Base-by-base conservation (phyloP, 768 basidiomycete species). In the Mycena belliarum region DNA sequence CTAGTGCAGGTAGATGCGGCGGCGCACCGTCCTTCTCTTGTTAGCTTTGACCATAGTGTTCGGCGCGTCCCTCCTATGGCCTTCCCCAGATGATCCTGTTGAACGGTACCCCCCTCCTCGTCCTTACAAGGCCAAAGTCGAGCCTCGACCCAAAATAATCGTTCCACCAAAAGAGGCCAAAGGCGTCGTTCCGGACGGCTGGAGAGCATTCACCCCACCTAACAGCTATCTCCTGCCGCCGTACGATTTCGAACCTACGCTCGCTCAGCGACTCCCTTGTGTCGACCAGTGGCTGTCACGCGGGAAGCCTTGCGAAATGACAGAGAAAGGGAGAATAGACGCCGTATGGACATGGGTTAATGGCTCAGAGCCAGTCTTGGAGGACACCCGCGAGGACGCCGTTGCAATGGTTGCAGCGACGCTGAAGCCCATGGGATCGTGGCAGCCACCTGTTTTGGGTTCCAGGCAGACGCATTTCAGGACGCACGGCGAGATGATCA, bases 271-370 rank as follows among this genome's bases (percentile, higher is more conserved):
- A 10, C 55, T 63, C 4, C 51, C 62, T 4, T 63, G 62, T 41
- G 25, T 57, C 7, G 62, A 63, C 25, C 41, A 56, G 21, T 63
- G 62, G 62, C 41, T 63, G 33, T 26, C 58, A 28, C 50, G 35
- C n/a, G 58, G 58, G 2, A 28, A 45, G 38, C 26, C 48, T 3
- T 63, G 62, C 33, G 42, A 42, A 24, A n/a, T 16, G 12, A 37
- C n/a, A 15, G 55, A 42, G 6, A 37, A 33, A 6, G 25, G 23
- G 28, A 41, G 25, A 15, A 20, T 63, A 33, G 62, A 63, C 32
- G 58, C 35, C 0, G 18, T 59, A 1, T 63, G 62, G 62, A 63
- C 62, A 0, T 63, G 62, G 62, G 33, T 63, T 11, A 63, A 63
- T 45, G 62, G 62, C 9, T 63, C 62, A 15, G 62, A 63, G 43